Base-by-base conservation (phyloP, 1,284 basidiomycete species). In the Malassezia vespertilionis region DNA sequence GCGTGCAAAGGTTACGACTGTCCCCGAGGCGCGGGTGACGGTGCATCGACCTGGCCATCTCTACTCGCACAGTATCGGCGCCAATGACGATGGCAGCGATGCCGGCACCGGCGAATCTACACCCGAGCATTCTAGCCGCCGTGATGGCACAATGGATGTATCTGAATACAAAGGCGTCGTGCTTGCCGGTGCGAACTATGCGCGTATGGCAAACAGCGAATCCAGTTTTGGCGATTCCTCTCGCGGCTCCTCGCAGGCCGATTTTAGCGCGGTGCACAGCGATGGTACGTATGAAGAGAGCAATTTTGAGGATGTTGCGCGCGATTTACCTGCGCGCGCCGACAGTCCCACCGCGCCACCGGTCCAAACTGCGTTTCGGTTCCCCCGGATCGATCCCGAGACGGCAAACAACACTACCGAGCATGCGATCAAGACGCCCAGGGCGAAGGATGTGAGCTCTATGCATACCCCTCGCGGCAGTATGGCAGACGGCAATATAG, bases 61-160 rank as follows among this genome's bases (percentile, higher is more conserved):
- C 7, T 51, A 51, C 30, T 51, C 48, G 10, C 48, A 51, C 44
- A 36, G 26, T 11, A 37, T 51, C 30, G n/a, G n/a, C n/a, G n/a
- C n/a, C n/a, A n/a, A n/a, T n/a, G n/a, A n/a, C n/a, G n/a, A n/a
- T n/a, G n/a, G n/a, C n/a, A n/a, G n/a, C n/a, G n/a, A n/a, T n/a
- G n/a, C n/a, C n/a, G n/a, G n/a, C n/a, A n/a, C n/a, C n/a, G n/a
- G n/a, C n/a, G n/a, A 36, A 39, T 32, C 32, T 48, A n/a, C n/a
- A 32, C n/a, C 11, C 17, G 14, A 27, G 26, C 38, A n/a, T n/a
- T n/a, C n/a, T n/a, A n/a, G n/a, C n/a, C n/a, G n/a, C n/a, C n/a
- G n/a, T n/a, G n/a, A n/a, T n/a, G n/a, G n/a, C n/a, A n/a, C n/a
- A n/a, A n/a, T n/a, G n/a, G n/a, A n/a, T n/a, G n/a, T n/a, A n/a